phyloP scores from a whole-genome alignment of 2,329 filamentous ascomycete species.

The Kalmusia sp. region DNA sequence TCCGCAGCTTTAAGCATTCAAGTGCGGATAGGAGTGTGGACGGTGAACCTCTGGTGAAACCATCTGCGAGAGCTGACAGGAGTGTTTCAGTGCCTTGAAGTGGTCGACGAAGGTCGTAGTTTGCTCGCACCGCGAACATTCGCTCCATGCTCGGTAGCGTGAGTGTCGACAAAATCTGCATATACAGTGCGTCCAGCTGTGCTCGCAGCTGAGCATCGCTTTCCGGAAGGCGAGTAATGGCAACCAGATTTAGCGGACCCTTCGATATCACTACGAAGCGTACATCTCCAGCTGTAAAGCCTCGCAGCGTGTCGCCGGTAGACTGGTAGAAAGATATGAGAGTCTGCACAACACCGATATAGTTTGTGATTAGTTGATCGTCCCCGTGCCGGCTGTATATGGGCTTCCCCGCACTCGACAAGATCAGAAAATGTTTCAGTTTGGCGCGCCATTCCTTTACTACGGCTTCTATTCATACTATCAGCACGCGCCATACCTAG shows the following conservation, averaged over 20 bases:
- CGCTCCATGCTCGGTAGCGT: conserved; percentile 86
- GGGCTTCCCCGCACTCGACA: conserved; percentile 95
- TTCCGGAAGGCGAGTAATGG: conserved; percentile 90
- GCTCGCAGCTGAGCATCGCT: conserved; percentile 85
- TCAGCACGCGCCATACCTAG: conserved; percentile 32
- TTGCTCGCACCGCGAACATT: conserved; percentile 88
- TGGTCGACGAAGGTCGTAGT: conserved; percentile 89
- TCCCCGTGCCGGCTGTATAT: conserved; percentile 97
- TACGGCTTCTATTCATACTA: conserved; percentile 51
- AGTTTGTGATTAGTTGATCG: conserved; percentile 85
- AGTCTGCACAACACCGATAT: conserved; percentile 94
- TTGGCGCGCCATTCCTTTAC: conserved; percentile 86
- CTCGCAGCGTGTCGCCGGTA: conserved; percentile 75
- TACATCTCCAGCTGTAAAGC: conserved; percentile 85
- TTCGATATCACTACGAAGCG: conserved; percentile 86
- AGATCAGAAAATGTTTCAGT: conserved; percentile 94
- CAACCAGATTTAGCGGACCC: conserved; percentile 89
- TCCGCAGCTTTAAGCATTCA: conserved; percentile 91
- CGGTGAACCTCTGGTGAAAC: conserved; percentile 90
- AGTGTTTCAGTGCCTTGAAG: conserved; percentile 90
- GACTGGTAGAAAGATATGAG: conserved; percentile 97
- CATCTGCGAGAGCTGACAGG: conserved; percentile 90
- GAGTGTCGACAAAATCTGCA: conserved; percentile 95
- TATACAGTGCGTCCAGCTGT: conserved; percentile 93
- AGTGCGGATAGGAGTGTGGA: conserved; percentile 87